A percentile compares a stretch with the other conserved stretches of the same genome.
phyloP scores from a whole-genome alignment of 2,329 filamentous ascomycete species.

The Pestalotiopsis sp. region DNA sequence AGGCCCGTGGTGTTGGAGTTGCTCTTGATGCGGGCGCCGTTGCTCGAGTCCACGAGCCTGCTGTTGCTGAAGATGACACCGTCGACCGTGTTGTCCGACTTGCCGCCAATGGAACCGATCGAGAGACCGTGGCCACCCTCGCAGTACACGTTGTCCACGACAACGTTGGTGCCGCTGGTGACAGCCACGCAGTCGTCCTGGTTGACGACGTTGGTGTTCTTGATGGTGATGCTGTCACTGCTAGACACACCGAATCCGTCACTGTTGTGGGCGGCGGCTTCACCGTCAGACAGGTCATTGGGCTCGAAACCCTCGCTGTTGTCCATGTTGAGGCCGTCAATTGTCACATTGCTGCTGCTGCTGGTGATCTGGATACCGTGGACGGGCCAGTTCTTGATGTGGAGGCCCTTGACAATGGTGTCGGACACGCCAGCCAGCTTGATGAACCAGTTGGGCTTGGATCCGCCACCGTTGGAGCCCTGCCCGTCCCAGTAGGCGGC shows the following conservation, averaged over 20 bases:
- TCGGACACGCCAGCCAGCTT: slow-evolving; percentile 44
- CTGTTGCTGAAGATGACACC: slow-evolving; percentile 47
- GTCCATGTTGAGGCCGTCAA: slow-evolving; percentile 23
- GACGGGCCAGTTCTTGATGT: slow-evolving; percentile 31
- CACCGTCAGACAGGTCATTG: slow-evolving; percentile 20
- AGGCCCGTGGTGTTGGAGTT: slow-evolving; percentile 49
- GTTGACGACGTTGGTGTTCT: slow-evolving; percentile 54
- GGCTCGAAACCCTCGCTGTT: slow-evolving; percentile 13
- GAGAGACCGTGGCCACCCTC: slow-evolving; percentile 50
- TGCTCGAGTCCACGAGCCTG: slow-evolving; percentile 48
- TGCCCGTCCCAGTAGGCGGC: slow-evolving; percentile 12
- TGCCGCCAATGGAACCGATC: slow-evolving; percentile 55
- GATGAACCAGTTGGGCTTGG: slow-evolving; percentile 37
- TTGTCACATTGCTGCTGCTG: neutral
- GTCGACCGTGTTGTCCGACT: slow-evolving; percentile 50
- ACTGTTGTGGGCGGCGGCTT: slow-evolving; percentile 50
- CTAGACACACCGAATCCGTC: slow-evolving; percentile 55
- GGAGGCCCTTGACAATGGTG: slow-evolving; percentile 31
- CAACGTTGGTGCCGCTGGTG: slow-evolving; percentile 54
- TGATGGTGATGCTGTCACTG: slow-evolving; percentile 50
- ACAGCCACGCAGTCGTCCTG: slow-evolving; percentile 64
- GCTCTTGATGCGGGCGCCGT: slow-evolving; percentile 58
- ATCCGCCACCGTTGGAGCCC: slow-evolving; percentile 8
- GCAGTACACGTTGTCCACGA: slow-evolving; percentile 44
- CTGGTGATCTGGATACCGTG: slow-evolving; percentile 9